Evolutionary conservation across 75 land plant species (phyloP).

Genomic region (Pinus tabuliformis): DNA sequence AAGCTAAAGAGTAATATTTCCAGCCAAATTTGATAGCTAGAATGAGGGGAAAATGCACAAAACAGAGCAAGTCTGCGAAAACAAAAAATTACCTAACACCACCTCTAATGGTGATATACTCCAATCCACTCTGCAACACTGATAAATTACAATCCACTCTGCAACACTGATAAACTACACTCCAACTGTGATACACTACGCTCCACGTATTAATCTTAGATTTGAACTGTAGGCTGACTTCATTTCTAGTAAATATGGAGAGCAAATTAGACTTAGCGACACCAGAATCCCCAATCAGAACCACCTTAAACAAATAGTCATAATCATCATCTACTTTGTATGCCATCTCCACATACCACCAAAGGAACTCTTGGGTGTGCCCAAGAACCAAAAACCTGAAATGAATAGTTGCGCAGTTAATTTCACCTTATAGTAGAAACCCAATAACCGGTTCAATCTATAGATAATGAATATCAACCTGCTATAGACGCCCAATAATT

Average conservation of each 20-base stretch:
- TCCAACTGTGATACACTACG: too few species aligned
- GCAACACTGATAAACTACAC: too few species aligned
- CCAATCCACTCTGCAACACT: too few species aligned
- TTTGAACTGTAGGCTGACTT: conserved; percentile 33
- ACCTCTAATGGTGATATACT: too few species aligned
- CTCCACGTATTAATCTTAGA: conserved; percentile 46
- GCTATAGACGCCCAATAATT: not conserved
- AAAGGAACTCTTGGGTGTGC: not conserved
- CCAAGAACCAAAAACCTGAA: not conserved
- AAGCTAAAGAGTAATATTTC: too few species aligned
- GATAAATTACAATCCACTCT: too few species aligned
- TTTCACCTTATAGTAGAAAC: too few species aligned
- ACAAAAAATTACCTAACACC: too few species aligned
- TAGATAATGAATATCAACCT: not conserved
- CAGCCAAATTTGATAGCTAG: too few species aligned
- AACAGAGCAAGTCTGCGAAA: too few species aligned
- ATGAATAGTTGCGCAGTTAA: not conserved
- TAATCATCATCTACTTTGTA: conserved; percentile 15
- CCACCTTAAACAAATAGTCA: conserved; percentile 40
- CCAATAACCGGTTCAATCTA: not conserved
- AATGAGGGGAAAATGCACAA: too few species aligned
- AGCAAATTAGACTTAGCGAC: conserved; percentile 40
- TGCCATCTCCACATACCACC: not conserved
- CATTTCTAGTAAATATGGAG: conserved; percentile 25
- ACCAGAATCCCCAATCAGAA: conserved; percentile 41